Percentiles rank a stretch among this genome's conserved stretches.
These are phyloP conservation scores for Yueomyces sp. DNA, from an alignment of 805 yeast species.

Conservation along the genomic window DNA sequence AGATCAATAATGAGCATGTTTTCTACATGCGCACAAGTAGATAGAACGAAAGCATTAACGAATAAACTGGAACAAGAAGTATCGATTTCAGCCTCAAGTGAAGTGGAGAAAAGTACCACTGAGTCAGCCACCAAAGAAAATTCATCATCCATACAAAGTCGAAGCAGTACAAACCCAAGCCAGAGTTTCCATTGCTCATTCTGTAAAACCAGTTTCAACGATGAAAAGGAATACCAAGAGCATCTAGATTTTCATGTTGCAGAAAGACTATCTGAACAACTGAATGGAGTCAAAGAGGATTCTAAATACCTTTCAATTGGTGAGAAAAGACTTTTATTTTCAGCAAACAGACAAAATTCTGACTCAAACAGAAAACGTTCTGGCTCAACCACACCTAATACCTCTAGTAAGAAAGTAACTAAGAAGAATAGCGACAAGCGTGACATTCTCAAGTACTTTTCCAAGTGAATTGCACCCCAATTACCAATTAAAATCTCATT, in stretches of 20 bases:
- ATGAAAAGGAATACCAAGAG: slow-evolving; percentile 22
- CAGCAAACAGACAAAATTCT: slow-evolving; percentile 1
- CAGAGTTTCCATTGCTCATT: not conserved
- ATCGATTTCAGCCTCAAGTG: not conserved
- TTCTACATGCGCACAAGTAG: slow-evolving; percentile 7
- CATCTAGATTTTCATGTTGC: slow-evolving; percentile 47
- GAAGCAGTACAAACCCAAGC: not conserved
- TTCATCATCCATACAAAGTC: not conserved
- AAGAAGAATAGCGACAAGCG: not conserved
- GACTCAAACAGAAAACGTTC: not conserved
- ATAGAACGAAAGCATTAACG: not conserved
- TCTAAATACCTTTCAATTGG: slow-evolving; percentile 17
- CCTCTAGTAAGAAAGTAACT: not conserved
- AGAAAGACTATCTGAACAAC: slow-evolving; percentile 30
- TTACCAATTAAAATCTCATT: no score
- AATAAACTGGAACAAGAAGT: not conserved
- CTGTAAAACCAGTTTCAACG: slow-evolving; percentile 10
- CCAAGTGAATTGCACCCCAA: not conserved
- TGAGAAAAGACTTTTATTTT: slow-evolving; percentile 15
- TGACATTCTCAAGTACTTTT: not conserved
- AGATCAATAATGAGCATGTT: slow-evolving; percentile 23
- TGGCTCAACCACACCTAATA: not conserved
- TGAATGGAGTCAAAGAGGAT: slow-evolving; percentile 25
- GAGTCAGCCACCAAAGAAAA: not conserved
- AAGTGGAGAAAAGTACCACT: not conserved